Conservation (phyloP, 2,329 filamentous ascomycete genomes). For the Hortaea sp. region DNA sequence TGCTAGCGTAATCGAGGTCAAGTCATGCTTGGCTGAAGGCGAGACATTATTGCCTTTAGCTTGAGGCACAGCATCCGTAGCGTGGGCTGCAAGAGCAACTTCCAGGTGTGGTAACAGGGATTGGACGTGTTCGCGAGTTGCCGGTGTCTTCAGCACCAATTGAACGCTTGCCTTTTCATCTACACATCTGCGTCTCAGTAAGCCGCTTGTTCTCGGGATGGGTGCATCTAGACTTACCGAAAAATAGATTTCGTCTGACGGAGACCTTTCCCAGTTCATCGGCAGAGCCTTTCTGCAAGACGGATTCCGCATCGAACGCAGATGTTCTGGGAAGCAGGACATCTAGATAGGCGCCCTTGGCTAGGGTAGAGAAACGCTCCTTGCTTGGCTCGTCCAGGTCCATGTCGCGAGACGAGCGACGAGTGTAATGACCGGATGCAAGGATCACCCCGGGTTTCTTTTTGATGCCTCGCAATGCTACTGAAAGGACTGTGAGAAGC, state of each 20-base stretch:
- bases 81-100: slow-evolving; percentile 20
- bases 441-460: too few relatives aligned
- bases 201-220: slow-evolving; percentile 2
- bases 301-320: slow-evolving; percentile 11
- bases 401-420: neutral
- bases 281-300: slow-evolving; percentile 11
- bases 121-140: slow-evolving; percentile 9
- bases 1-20: slow-evolving; percentile 11
- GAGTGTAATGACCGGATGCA: too few relatives aligned
- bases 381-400: neutral
- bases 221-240: slow-evolving; percentile 12
- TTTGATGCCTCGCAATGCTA: too few relatives aligned
- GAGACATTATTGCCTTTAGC: slow-evolving; percentile 17
- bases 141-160: slow-evolving; percentile 16
- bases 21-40: slow-evolving; percentile 22
- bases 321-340: slow-evolving; percentile 15
- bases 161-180: slow-evolving; percentile 19
- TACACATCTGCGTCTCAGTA: slow-evolving; percentile 13
- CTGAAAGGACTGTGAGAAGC: too few relatives aligned
- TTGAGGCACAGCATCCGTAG: slow-evolving; percentile 23
- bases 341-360: slow-evolving; percentile 15
- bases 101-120: slow-evolving; percentile 16
- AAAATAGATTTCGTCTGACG: slow-evolving; percentile 20
- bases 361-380: slow-evolving; percentile 13
- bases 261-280: slow-evolving; percentile 15